Conservation (phyloP, 2,329 filamentous ascomycete species). For the Endothia cerciana region DNA sequence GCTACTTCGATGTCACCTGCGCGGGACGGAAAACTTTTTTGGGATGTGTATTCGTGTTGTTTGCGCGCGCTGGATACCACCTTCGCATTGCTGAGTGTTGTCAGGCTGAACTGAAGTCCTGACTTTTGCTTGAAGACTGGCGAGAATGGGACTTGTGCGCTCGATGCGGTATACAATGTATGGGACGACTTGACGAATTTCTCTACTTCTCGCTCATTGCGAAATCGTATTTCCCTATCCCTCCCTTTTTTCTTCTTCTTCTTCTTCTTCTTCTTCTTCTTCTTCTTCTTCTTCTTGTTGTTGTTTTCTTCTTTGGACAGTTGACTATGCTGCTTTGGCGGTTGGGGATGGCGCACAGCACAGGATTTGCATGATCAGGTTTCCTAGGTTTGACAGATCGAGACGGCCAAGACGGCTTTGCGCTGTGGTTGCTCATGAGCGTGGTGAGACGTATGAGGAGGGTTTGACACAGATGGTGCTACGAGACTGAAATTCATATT, state of each 20-base stretch:
- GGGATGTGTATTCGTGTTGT: constrained; percentile 31
- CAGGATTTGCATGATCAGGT: constrained; percentile 6
- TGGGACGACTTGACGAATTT: constrained; percentile 30
- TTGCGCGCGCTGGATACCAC: constrained; percentile 37
- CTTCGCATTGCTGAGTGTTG: constrained; percentile 33
- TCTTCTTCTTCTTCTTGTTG: neutral
- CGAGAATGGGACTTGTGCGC: constrained; percentile 14
- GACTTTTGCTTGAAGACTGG: constrained; percentile 27
- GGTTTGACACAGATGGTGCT: constrained; percentile 1
- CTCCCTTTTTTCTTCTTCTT: neutral
- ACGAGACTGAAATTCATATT: constrained; percentile 9
- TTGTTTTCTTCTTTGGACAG: neutral
- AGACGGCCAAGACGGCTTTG: neutral
- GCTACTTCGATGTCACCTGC: constrained; percentile 12
- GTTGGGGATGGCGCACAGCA: neutral
- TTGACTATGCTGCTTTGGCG: constrained; percentile 10
- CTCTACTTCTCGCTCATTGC: constrained; percentile 24
- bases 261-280: neutral
- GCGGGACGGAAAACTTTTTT: constrained; percentile 28
- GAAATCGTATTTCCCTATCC: constrained; percentile 17
- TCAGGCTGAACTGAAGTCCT: constrained; percentile 29
- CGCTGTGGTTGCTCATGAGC: neutral
- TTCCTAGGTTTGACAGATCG: neutral
- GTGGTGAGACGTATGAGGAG: constrained; percentile 5
- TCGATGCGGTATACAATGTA: constrained; percentile 16